A percentile compares a stretch with the other conserved stretches of the same genome.
Conservation (phyloP, 2,329 filamentous ascomycete genomes). For the Dactylonectria macrodidyma region DNA sequence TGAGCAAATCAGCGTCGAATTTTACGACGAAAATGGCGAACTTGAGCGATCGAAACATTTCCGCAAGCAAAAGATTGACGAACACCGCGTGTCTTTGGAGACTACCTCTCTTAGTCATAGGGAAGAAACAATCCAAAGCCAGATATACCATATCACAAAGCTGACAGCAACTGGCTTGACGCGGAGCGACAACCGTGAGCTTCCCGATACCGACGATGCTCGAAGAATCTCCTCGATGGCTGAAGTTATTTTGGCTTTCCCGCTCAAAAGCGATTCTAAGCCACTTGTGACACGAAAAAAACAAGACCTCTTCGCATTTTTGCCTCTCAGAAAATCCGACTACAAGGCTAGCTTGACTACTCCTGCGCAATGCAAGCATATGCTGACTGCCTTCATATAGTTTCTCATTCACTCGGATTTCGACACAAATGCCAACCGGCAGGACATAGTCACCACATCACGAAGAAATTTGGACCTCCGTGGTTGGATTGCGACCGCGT, state of each 20-base stretch:
- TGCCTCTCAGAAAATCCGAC: slow-evolving; percentile 26
- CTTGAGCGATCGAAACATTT: slow-evolving; percentile 22
- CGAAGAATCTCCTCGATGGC: slow-evolving; percentile 6
- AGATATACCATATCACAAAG: slow-evolving; percentile 35
- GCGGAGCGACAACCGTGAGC: slow-evolving; percentile 30
- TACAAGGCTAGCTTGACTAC: slow-evolving; percentile 21
- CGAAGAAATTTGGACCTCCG: slow-evolving; percentile 27
- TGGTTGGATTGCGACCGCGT: background rate
- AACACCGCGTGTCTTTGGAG: slow-evolving; percentile 18
- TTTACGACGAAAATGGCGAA: slow-evolving; percentile 12
- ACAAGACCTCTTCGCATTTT: slow-evolving; percentile 37
- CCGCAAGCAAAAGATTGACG: slow-evolving; percentile 16
- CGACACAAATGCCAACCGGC: slow-evolving; percentile 30
- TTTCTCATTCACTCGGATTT: slow-evolving; percentile 42
- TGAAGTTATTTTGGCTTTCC: slow-evolving; percentile 38
- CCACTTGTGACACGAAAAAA: background rate
- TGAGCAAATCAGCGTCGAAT: slow-evolving; percentile 15
- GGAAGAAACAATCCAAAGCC: background rate
- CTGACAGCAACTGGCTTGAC: slow-evolving; percentile 4
- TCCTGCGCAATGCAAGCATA: background rate
- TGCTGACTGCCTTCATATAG: slow-evolving; percentile 28
- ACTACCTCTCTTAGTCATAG: background rate
- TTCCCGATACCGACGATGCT: slow-evolving; percentile 9
- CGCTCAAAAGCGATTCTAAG: background rate
- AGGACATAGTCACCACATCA: slow-evolving; percentile 33